Evolutionary conservation across 169 alveolate genomes (phyloP), one percentile per base, ranked within the genome.

Genomic region (Besnoitia besnoiti): DNA sequence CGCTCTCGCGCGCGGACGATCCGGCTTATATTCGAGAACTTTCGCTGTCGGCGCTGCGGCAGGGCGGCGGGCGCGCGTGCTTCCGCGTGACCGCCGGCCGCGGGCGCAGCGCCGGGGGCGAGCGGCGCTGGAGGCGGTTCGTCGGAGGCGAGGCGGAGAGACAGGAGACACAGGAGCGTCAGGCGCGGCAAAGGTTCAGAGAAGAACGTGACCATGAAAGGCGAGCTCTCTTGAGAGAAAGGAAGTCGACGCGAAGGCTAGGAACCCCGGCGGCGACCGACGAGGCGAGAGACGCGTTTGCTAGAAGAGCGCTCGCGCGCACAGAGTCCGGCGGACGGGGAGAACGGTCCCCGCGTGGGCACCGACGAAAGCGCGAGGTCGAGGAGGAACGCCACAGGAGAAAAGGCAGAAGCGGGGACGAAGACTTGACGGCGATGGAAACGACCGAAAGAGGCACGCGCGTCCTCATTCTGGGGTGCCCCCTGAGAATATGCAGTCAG

Each of bases 401-500:
- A 19, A 30, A 37, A 0, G 55, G n/a, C 33, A 16, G 90, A 42
- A 42, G 30, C 67, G 3, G 12, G 67, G 67, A 55, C 67, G 67
- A 55, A 55, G 73, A 62, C 24, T 40, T 87, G 61, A 87, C 91
- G 14, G 85, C 59, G 27, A 0, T 87, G 37, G 91, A 67, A 40
- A 39, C 46, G 1, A 5, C 51, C 19, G 84, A 61, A 35, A 30
- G 44, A 27, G 91, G 91, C 35, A 19, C 47, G 62, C 91, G 85
- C 16, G 67, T 87, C 30, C 46, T 89, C 0, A 59, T 49, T 12
- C n/a, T 89, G 42, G 92, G 87, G 44, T 73, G 92, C 35, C 92
- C 92, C 50, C 55, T 89, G 50, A n/a, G 85, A 4, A 73, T 89
- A 24, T 50, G 77, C 55, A 89, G 92, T 39, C 44, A 37, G 21